Evolutionary conservation across 805 yeast genomes (phyloP), one percentile per base, ranked within the genome.

Genomic region (Starmera amethionina): DNA sequence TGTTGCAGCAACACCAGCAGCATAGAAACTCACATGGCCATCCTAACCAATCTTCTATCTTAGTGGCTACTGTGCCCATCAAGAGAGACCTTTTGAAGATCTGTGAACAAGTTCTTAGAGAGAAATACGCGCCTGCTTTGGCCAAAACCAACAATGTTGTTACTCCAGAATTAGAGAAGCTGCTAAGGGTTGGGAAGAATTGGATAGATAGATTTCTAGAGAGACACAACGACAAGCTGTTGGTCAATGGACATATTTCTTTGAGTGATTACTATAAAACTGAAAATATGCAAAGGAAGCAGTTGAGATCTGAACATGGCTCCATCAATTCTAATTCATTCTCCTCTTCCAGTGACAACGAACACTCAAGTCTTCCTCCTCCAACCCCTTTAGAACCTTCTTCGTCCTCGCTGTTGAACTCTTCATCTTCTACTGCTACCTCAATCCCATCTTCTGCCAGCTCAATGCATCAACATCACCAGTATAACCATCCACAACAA

Each of bases 171-270:
- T 22, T 22, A 19, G 54, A 48, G 11, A 38, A 42, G 10, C 45
- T 46, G 39, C 45, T 51, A 38, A 51, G 49, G 36, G 59, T 54
- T 28, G 59, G 59, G 10, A 54, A 54, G 42, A 54, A 54, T 34
- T 54, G 59, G 59, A 50, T 54, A 32, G 59, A 54, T 32, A 39
- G 59, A 19, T 54, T 54, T 35, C 34, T 54, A 13, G 59, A 54
- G 32, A 50, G 59, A 36, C 59, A 54, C 38, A 53, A 51, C 42
- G 46, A 52, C 32, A 45, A 48, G 35, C 37, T 54, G 30, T 52
- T 50, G 52, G 45, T 54, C 11, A 44, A 46, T 34, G 38, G 40
- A 8, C 40, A 45, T 8, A 44, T 50, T 3, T 47, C 57, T 4
- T 34, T 54, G 19, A 45, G 50, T 13, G 59, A 54, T 42, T 54